Conservation (phyloP, 305 asterid species). For the Fraxinus paxiana region DNA sequence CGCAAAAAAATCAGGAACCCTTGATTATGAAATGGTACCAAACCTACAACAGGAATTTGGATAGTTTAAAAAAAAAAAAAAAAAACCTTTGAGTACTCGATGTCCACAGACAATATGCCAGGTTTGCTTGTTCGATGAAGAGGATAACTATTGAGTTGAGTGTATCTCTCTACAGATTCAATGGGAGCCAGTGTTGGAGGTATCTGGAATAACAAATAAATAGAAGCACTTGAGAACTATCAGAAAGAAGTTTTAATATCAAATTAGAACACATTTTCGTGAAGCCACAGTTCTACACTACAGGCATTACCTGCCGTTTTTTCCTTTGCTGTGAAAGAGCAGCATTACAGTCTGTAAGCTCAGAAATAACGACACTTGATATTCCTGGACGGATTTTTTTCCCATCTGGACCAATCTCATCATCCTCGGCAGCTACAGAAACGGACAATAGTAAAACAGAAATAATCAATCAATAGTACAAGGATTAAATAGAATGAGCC, state of each 20-base stretch:
- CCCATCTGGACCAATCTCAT: constrained; percentile 64
- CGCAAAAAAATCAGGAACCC: background rate
- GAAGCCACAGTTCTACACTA: constrained; percentile 8
- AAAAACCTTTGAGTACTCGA: constrained; percentile 59
- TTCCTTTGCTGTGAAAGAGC: constrained; percentile 88
- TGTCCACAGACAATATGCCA: constrained; percentile 89
- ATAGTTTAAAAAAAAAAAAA: background rate
- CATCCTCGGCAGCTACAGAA: constrained; percentile 64
- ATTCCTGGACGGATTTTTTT: constrained; percentile 79
- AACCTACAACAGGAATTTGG: background rate
- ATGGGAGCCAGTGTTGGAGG: constrained; percentile 72
- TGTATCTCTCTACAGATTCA: constrained; percentile 76
- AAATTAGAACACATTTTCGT: constrained; percentile 3
- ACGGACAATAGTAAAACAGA: constrained; percentile 20
- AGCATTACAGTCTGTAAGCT: constrained; percentile 84
- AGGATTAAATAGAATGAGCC: background rate
- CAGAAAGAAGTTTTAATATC: background rate
- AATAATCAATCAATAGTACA: constrained; percentile 15
- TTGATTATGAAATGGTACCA: background rate
- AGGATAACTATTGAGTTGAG: constrained; percentile 84
- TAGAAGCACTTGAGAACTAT: constrained; percentile 1
- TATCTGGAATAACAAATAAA: constrained; percentile 35
- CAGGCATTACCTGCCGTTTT: constrained; percentile 63
- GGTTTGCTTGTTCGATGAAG: constrained; percentile 95
- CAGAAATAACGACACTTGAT: constrained; percentile 60